Conservation (phyloP, 2,329 filamentous ascomycete genomes). For the Alternaria ventricosa region DNA sequence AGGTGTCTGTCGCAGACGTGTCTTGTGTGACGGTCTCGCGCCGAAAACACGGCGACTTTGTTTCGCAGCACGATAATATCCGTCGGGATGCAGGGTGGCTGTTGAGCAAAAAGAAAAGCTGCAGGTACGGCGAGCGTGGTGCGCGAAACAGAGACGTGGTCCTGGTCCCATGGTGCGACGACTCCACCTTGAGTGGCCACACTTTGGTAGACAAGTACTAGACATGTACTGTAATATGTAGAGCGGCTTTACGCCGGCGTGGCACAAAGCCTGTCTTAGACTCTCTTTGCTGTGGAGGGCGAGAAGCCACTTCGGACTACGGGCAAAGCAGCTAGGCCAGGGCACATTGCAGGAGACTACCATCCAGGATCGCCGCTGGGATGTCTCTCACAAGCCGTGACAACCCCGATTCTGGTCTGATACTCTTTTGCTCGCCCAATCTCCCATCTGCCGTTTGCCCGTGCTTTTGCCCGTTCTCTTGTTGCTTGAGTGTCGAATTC, state of each 20-base stretch:
- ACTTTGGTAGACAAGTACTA: neutral
- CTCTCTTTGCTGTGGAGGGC: neutral
- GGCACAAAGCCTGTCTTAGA: neutral
- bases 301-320: neutral
- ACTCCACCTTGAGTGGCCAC: neutral
- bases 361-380: constrained; percentile 17
- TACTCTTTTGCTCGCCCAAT: constrained; percentile 6
- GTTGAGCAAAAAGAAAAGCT: neutral
- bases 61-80: neutral
- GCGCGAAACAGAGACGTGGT: neutral
- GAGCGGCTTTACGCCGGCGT: constrained; percentile 3
- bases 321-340: neutral
- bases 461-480: neutral
- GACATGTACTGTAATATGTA: neutral
- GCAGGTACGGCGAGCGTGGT: constrained; percentile 2
- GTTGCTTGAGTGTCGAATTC: neutral
- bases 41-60: neutral
- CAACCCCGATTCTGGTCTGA: constrained; percentile 9
- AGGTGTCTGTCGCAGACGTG: neutral
- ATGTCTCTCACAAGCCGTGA: constrained; percentile 6
- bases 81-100: neutral
- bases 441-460: neutral
- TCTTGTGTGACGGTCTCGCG: neutral
- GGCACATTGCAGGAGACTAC: constrained; percentile 10
- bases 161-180: constrained; percentile 8